Conservation (phyloP, 1,139 yeast genomes). For the Kodamaea ohmeri region DNA sequence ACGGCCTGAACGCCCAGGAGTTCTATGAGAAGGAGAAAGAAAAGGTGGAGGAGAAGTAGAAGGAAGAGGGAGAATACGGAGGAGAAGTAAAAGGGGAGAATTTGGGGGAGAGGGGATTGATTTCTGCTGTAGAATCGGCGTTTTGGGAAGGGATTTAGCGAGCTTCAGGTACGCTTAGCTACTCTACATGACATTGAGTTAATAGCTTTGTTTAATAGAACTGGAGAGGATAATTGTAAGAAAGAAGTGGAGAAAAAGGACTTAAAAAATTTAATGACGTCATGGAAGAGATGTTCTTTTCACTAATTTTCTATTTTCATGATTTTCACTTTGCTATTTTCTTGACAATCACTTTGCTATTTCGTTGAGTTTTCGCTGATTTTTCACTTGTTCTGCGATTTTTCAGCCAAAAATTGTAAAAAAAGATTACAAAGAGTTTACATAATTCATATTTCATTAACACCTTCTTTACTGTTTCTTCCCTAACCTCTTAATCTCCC, state of each 20-base stretch:
- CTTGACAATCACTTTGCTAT: too few species aligned
- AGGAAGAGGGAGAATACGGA: not conserved
- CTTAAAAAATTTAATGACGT: not conserved
- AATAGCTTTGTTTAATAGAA: constrained; percentile 4
- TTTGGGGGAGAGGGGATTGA: not conserved
- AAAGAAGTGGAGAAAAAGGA: not conserved
- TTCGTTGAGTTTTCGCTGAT: too few species aligned
- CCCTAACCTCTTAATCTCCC: too few species aligned
- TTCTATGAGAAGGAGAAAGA: constrained; percentile 13
- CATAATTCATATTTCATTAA: too few species aligned
- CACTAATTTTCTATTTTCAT: too few species aligned
- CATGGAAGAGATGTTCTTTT: not conserved
- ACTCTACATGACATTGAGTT: not conserved
- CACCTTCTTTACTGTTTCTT: too few species aligned
- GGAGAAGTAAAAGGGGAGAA: not conserved
- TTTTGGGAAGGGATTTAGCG: constrained; percentile 1
- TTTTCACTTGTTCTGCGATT: too few species aligned
- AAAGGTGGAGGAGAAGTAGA: not conserved
- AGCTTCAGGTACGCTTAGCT: constrained; percentile 4
- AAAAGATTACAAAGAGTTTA: too few species aligned
- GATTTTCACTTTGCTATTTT: too few species aligned
- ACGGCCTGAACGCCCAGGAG: constrained; percentile 33
- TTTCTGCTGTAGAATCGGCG: not conserved
- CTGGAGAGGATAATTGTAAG: not conserved
- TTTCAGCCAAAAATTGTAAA: too few species aligned